These are phyloP conservation scores for Pleodorina starrii DNA, from an alignment of 139 green algal genomes.

Conservation along the genomic window DNA sequence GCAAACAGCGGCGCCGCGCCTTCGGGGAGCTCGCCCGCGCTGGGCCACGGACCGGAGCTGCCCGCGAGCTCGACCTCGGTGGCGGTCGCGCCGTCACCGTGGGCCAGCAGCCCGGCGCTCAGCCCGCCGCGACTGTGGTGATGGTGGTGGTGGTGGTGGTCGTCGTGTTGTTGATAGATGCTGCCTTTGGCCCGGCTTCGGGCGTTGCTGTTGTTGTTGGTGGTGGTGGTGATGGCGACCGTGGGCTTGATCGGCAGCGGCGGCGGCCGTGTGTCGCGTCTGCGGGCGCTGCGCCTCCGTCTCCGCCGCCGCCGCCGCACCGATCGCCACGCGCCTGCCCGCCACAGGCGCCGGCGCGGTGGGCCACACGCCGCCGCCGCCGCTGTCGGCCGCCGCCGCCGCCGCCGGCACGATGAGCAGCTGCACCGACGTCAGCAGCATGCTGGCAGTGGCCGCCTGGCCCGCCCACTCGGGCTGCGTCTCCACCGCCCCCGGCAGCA, in stretches of 20 bases:
- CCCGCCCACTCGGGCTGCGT: not conserved
- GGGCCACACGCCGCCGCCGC: too few species aligned
- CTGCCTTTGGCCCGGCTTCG: not conserved
- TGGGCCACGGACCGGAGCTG: not conserved
- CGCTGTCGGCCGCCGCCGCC: not conserved
- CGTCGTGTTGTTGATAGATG: too few species aligned
- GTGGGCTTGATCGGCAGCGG: not conserved
- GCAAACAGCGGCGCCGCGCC: not conserved
- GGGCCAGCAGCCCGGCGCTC: not conserved
- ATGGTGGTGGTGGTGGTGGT: not conserved
- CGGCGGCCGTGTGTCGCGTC: too few species aligned
- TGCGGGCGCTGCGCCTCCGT: too few species aligned
- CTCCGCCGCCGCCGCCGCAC: not conserved
- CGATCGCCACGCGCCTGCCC: too few species aligned
- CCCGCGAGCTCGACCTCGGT: not conserved
- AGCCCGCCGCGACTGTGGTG: not conserved
- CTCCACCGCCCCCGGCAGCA: conserved; percentile 8
- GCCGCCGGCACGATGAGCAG: not conserved
- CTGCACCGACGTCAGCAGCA: not conserved
- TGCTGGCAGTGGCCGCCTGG: not conserved
- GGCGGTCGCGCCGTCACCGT: not conserved
- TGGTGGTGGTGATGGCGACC: too few species aligned
- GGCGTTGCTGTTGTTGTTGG: too few species aligned
- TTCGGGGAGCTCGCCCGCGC: not conserved
- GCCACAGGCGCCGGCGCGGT: too few species aligned